These are phyloP conservation scores for Dianthus caryophyllus DNA, from an alignment of 148 eudicot species.

Conservation along the genomic window DNA sequence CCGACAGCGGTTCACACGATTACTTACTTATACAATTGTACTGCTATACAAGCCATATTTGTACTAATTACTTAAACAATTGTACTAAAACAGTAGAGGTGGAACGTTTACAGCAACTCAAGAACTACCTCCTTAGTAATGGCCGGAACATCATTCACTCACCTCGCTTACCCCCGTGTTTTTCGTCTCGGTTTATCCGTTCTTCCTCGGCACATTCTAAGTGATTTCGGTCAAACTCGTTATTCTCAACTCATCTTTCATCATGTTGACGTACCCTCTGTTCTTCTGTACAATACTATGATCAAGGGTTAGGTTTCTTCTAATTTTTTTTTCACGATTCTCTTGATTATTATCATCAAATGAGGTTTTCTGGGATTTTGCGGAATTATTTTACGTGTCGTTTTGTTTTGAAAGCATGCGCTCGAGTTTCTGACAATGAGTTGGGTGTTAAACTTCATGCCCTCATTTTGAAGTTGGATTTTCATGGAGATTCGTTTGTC, in stretches of 20 bases:
- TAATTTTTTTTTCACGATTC: conserved; percentile 27
- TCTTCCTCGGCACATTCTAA: no score
- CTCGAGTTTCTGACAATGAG: conserved; percentile 27
- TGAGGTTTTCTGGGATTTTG: conserved; percentile 33
- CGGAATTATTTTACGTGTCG: conserved; percentile 48
- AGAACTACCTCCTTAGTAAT: conserved; percentile 15
- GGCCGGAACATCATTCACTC: conserved; percentile 31
- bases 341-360: conserved; percentile 24
- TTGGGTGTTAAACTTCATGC: conserved; percentile 40
- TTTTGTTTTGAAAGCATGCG: conserved; percentile 39
- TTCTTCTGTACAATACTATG: conserved; percentile 38
- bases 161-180: conserved; percentile 41
- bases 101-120: conserved; percentile 21
- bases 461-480: conserved; percentile 42
- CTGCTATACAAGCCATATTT: no score
- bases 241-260: conserved; percentile 35
- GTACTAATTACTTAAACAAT: no score
- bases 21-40: no score
- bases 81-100: no score
- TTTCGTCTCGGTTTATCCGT: conserved; percentile 29
- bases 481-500: conserved; percentile 39
- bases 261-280: conserved; percentile 33
- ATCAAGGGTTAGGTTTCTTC: conserved; percentile 39
- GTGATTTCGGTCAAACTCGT: conserved; percentile 22
- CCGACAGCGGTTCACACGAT: no score